These are phyloP conservation scores for Syncephalis fuscata DNA, from an alignment of 371 early-diverging fungal species.

Conservation along the genomic window DNA sequence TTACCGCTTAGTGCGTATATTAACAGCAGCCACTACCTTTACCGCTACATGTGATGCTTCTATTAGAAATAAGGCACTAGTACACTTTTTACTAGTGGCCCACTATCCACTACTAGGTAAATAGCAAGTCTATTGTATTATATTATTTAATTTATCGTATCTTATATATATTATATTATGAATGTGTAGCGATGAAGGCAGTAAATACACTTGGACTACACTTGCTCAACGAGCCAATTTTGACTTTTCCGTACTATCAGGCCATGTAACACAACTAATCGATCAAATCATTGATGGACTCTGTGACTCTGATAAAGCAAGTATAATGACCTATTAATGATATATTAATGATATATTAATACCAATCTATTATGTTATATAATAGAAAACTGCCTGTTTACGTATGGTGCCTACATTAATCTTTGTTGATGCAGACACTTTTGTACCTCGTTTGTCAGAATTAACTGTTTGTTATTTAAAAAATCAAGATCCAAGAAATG, in stretches of 20 bases:
- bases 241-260: conserved; percentile 12
- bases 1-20: conserved; percentile 35
- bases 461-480: conserved; percentile 15
- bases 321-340: too few relatives aligned
- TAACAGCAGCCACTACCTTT: conserved; percentile 41
- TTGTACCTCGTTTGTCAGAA: conserved; percentile 19
- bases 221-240: conserved; percentile 54
- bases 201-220: conserved; percentile 70
- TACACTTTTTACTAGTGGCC: conserved; percentile 45
- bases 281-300: too few relatives aligned
- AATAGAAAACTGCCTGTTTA: conserved; percentile 3
- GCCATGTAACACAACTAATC: too few relatives aligned
- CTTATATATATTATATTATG: neutral
- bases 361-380: too few relatives aligned
- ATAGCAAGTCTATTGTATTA: neutral
- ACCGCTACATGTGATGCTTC: conserved; percentile 15
- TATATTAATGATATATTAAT: too few relatives aligned
- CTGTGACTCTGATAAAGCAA: too few relatives aligned
- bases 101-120: conserved; percentile 50
- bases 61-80: conserved; percentile 25
- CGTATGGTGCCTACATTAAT: conserved; percentile 10
- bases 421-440: conserved; percentile 30
- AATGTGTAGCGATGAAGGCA: conserved; percentile 27
- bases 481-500: conserved; percentile 6
- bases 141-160: neutral